Base-by-base conservation (phyloP, 1,284 basidiomycete species). In the Lentinula novae-zelandiae region DNA sequence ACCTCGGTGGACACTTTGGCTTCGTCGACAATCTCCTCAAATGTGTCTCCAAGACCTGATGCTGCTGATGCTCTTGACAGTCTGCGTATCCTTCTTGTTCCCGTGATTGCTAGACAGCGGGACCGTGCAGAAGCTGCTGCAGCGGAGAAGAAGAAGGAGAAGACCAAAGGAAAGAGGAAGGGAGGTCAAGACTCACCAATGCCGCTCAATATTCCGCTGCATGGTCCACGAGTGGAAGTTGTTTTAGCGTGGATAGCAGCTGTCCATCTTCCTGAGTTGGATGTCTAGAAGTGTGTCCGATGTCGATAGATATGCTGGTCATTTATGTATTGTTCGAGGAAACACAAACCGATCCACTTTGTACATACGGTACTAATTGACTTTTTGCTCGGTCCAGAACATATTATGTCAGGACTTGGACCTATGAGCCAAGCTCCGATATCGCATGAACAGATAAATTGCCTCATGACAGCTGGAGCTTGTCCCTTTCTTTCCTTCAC, bases 221-320 rank as follows among this genome's bases (percentile, higher is more conserved):
- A 92, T 72, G 91, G 90, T 0, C 90, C 91, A 44, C 81, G 90
- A 5, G 90, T 93, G 52, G 91, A 93, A 73, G 80, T 93, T 61
- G 79, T 92, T 50, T 77, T 93, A 61, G 90, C 90, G 49, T 93
- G 90, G 90, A 73, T 93, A 61, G 88, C 79, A 20, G 89, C 88
- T 15, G 86, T 91, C 59, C 85, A 90, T 77, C 71, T 93, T 48
- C 83, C 82, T 8, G 88, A 89, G 67, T 70, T 91, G 67, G 90
- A 90, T 54, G 71, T 60, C 5, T 60, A 57, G 60, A 34, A 15
- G 36, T 34, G 31, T 53, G 10, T 40, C 5, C 15, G 57, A 36
- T 34, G n/a, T 15, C 15, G 15, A 33, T 17, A 13, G 6, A 31
- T 39, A 31, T 40, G 53, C 39, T 15, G 49, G 49, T 33, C 49